Conservation (phyloP, 1,284 basidiomycete species). For the Cryptococcus wingfieldii region DNA sequence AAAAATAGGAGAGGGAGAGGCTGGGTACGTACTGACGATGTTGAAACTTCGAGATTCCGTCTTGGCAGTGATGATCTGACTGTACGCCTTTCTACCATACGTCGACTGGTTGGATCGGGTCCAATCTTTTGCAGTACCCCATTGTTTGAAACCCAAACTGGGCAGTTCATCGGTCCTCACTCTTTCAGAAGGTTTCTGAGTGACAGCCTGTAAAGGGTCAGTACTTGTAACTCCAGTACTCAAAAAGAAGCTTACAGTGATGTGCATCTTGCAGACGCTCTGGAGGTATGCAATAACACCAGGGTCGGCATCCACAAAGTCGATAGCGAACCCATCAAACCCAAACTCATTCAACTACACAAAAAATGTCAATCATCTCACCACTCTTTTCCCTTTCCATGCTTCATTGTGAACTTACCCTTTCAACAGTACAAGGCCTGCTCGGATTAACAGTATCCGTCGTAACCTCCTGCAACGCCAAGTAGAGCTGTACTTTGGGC, state of each 20-base stretch:
- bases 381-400: neutral
- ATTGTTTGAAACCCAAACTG: constrained; percentile 17
- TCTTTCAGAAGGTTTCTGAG: constrained; percentile 11
- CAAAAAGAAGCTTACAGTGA: constrained; percentile 55
- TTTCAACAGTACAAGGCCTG: constrained; percentile 19
- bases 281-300: constrained; percentile 54
- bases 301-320: constrained; percentile 57
- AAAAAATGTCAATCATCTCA: neutral
- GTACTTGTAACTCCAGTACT: neutral
- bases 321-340: constrained; percentile 79
- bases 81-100: constrained; percentile 32
- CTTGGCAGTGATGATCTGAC: neutral
- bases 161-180: constrained; percentile 18
- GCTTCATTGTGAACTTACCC: constrained; percentile 10
- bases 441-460: constrained; percentile 23
- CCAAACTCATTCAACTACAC: constrained; percentile 60
- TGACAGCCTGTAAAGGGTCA: constrained; percentile 35
- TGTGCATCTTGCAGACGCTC: constrained; percentile 61
- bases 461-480: constrained; percentile 28
- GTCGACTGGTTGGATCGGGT: constrained; percentile 12
- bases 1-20: neutral
- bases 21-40: constrained; percentile 10
- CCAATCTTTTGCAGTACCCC: constrained; percentile 23
- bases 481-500: constrained; percentile 20
- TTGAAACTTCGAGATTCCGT: constrained; percentile 29